A percentile compares a stretch with the other conserved stretches of the same genome.
Conservation (phyloP, 2,329 filamentous ascomycete genomes). For the Xylariaceae sp. region DNA sequence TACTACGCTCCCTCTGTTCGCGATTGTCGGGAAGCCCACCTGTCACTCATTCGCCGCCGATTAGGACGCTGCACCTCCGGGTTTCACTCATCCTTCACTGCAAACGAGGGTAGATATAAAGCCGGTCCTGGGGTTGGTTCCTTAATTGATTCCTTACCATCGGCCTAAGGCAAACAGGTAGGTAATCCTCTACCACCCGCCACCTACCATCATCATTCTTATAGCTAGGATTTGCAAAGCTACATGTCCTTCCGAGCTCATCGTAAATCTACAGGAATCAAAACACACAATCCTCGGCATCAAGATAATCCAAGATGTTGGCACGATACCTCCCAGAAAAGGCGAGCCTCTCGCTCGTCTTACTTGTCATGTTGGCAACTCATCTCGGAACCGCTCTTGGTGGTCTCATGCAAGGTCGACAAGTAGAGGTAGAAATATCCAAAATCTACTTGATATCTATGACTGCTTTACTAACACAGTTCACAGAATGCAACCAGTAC, state of each 20-base stretch:
- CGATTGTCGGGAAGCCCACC: not conserved
- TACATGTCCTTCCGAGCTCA: not conserved
- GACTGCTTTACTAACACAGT: slow-evolving; percentile 2
- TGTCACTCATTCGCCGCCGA: not conserved
- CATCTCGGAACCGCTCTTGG: slow-evolving; percentile 8
- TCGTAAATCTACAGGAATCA: not conserved
- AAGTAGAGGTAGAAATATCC: slow-evolving; percentile 10
- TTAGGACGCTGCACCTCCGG: not conserved
- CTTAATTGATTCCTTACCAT: no score
- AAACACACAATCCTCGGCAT: not conserved
- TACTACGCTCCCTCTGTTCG: not conserved
- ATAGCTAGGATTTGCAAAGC: not conserved
- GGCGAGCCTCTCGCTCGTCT: slow-evolving; percentile 5
- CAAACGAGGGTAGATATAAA: not conserved
- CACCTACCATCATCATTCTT: not conserved
- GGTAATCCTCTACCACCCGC: not conserved
- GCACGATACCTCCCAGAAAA: slow-evolving; percentile 5
- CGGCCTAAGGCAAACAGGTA: no score
- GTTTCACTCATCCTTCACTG: not conserved
- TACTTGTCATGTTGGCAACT: not conserved
- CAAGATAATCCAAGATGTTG: slow-evolving; percentile 6
- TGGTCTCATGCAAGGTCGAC: slow-evolving; percentile 14
- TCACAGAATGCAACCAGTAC: slow-evolving; percentile 13
- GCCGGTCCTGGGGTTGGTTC: no score
- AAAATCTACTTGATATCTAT: not conserved